Evolutionary conservation across 345 rosid genomes (phyloP), one percentile per base, ranked within the genome.

Genomic region (Raphanus raphanistrum): DNA sequence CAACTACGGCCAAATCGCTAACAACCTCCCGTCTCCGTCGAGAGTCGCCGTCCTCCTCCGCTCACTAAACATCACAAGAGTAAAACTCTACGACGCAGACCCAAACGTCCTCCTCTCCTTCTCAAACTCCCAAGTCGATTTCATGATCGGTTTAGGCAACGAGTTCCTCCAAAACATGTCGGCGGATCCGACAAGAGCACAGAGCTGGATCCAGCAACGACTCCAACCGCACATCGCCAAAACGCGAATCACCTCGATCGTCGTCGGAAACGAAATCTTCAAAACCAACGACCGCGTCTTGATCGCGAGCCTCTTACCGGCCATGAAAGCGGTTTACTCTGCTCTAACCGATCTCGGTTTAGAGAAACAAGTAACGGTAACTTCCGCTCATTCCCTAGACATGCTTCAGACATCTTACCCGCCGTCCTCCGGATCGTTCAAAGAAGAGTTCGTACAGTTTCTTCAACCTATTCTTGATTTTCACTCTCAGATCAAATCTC

Each of bases 1-100:
- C 48, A 95, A 95, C 86, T 95, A 95, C 45, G 98, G 99, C 0
- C 97, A 92, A 78, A 87, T 91, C 2, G 99, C 90, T 10, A 84
- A 92, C 82, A 84, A 95, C 83, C 96, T 95, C 11, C 98, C 97
- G 2, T 73, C 97, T 10, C 98, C 93, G 1, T 60, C 89, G 6
- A 83, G 85, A 0, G 99, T 95, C 2, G 66, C 85, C 0, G 28
- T 29, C 13, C 91, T 95, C 8, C 88, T 95, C 54, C 68, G 82
- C 33, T 85, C 97, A 16, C 82, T 95, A 55, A 87, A 91, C 77
- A 80, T 92, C 79, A 85, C 85, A 36, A 81, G 91, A 76, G 89
- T 88, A n/a, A 92, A 90, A 68, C 88, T 92, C 60, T 95, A 92
- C 59, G 97, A 95, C 75, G 86, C 98, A 3, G 91, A 93, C 68